Conservation (phyloP, 768 basidiomycete genomes). For the Panus rudis region DNA sequence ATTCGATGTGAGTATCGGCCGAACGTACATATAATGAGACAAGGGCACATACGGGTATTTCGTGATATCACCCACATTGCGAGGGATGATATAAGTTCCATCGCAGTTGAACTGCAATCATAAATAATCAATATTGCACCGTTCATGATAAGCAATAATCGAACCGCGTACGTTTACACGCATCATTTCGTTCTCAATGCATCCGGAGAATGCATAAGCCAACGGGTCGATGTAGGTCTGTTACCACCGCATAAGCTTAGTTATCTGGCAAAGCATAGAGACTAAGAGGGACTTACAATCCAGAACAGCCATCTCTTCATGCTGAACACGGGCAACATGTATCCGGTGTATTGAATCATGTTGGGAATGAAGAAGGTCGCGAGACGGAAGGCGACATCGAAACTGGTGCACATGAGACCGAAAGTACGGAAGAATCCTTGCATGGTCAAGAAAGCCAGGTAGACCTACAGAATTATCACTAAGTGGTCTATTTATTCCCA, state of each 20-base stretch:
- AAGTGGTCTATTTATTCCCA: neutral
- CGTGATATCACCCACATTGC: slow-evolving; percentile 46
- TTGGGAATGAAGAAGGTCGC: slow-evolving; percentile 70
- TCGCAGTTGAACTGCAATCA: slow-evolving; percentile 50
- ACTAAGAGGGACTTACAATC: slow-evolving; percentile 45
- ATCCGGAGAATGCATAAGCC: slow-evolving; percentile 67
- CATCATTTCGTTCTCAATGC: slow-evolving; percentile 85
- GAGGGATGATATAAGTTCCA: slow-evolving; percentile 57
- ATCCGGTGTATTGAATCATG: slow-evolving; percentile 66
- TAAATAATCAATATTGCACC: slow-evolving; percentile 4
- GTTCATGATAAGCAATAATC: slow-evolving; percentile 4
- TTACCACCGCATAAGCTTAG: slow-evolving; percentile 2
- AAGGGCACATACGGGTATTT: slow-evolving; percentile 52
- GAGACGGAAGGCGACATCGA: slow-evolving; percentile 46
- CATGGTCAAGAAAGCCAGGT: slow-evolving; percentile 62
- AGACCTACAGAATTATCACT: slow-evolving; percentile 27
- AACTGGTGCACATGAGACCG: slow-evolving; percentile 49
- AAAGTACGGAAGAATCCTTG: slow-evolving; percentile 81
- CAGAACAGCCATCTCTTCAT: slow-evolving; percentile 86
- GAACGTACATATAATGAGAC: slow-evolving; percentile 21
- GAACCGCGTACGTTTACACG: slow-evolving; percentile 49
- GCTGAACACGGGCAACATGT: slow-evolving; percentile 55
- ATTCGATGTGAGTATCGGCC: slow-evolving; percentile 9
- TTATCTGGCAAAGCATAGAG: slow-evolving; percentile 5
- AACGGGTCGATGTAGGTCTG: slow-evolving; percentile 78